Conservation (phyloP, 164 flowering plant species). For the Dillenia turbinata region DNA sequence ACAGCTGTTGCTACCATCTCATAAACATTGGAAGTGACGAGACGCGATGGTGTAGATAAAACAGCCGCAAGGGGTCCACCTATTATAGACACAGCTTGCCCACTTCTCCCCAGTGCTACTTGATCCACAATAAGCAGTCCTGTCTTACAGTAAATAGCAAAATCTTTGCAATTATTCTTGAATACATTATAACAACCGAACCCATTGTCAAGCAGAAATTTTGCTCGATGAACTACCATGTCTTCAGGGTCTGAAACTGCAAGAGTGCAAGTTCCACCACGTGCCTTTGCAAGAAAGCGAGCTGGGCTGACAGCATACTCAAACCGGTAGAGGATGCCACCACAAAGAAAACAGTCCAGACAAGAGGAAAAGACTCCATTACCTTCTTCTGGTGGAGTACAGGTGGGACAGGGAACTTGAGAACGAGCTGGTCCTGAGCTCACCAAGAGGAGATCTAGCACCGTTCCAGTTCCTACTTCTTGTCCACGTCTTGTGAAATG, state of each 20-base stretch:
- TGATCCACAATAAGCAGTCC: slow-evolving; percentile 58
- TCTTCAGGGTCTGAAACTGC: slow-evolving; percentile 56
- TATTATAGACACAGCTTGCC: slow-evolving; percentile 68
- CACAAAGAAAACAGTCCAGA: slow-evolving; percentile 67
- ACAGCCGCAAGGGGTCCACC: slow-evolving; percentile 80
- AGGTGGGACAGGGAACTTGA: slow-evolving; percentile 35
- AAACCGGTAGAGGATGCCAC: slow-evolving; percentile 64
- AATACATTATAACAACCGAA: slow-evolving; percentile 74
- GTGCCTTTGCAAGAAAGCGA: slow-evolving; percentile 65
- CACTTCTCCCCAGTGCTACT: slow-evolving; percentile 61
- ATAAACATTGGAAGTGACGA: slow-evolving; percentile 59
- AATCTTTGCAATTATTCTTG: slow-evolving; percentile 76
- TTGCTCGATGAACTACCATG: slow-evolving; percentile 58
- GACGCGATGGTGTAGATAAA: slow-evolving; percentile 54
- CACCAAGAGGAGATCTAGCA: slow-evolving; percentile 41
- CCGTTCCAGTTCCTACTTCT: slow-evolving; percentile 71
- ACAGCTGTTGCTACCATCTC: slow-evolving; percentile 72
- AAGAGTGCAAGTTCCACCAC: slow-evolving; percentile 83
- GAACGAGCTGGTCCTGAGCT: slow-evolving; percentile 21
- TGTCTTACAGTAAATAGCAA: slow-evolving; percentile 76
- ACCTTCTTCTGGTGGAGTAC: slow-evolving; percentile 30
- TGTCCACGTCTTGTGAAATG: slow-evolving; percentile 71
- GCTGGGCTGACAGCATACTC: slow-evolving; percentile 62
- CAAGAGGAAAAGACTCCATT: slow-evolving; percentile 62
- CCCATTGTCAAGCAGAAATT: slow-evolving; percentile 58